Base-by-base conservation (phyloP, 2,329 filamentous ascomycete genomes). In the Cercospora sp. region DNA sequence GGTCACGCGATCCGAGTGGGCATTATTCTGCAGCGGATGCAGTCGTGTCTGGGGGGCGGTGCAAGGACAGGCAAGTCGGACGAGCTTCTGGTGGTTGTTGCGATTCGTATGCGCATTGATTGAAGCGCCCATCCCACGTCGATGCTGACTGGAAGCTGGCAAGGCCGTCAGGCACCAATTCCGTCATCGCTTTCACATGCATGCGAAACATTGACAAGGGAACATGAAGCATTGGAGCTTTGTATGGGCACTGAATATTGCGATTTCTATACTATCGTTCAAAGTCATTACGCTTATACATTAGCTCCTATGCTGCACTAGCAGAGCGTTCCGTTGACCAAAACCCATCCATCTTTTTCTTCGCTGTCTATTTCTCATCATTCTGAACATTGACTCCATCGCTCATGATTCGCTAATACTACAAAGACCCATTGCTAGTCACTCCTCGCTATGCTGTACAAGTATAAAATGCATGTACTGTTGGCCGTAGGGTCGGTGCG, bases 271-370 rank as follows among this genome's bases (percentile, higher is more conserved):
- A 33, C 40, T 42, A n/a, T 42, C 13, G 26, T 31, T 63, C 61
- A 31, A 30, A 30, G 2, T 48, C 20, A 64, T 64, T 59, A 64
- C 36, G 40, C 20, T 64, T 12, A 59, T 45, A 59, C 62, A 64
- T 59, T 59, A 64, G 62, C 62, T 64, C 62, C 53, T 63, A 64
- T 63, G 71, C 71, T 73, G 71, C 71, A 73, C 71, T 72, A 73
- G 71, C 71, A 70, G 71, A 73, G 71, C 62, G 57, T 69, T 68
- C 63, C 23, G 30, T 48, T 55, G 18, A 55, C 45, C 28, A 26
- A 51, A 64, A 60, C n/a, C 18, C 62, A 36, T 42, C 45, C 51
- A 48, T 26, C 18, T 16, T 13, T 53, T 40, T 58, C 20, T 28
- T 53, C 28, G 23, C 28, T 48, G 36, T 64, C 62, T 53, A 16